Percentiles rank a stretch among this genome's conserved stretches.
phyloP scores from a whole-genome alignment of 2,329 filamentous ascomycete genomes.

The Colletotrichum orchidophilum region DNA sequence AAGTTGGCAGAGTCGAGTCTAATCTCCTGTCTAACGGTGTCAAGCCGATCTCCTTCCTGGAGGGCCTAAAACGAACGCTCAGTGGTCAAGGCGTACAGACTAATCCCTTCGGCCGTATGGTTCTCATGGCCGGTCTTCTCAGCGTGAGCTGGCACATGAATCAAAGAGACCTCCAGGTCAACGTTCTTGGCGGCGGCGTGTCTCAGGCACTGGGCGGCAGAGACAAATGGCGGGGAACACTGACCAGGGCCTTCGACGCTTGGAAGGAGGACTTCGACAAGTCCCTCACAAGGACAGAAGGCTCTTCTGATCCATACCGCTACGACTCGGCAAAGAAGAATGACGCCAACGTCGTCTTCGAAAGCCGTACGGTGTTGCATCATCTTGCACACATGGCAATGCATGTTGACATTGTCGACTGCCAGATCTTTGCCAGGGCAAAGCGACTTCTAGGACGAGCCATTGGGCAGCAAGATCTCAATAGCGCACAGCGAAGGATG shows the following conservation, averaged over 20 bases:
- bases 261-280: slow-evolving; percentile 95
- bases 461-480: slow-evolving; percentile 84
- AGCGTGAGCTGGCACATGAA: slow-evolving; percentile 99
- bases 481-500: slow-evolving; percentile 82
- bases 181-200: slow-evolving; percentile 78
- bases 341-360: slow-evolving; percentile 74
- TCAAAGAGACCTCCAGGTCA: slow-evolving; percentile 92
- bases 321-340: slow-evolving; percentile 69
- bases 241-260: slow-evolving; percentile 89
- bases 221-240: slow-evolving; percentile 88
- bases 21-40: slow-evolving; percentile 83
- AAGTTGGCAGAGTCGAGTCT: slow-evolving; percentile 85
- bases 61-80: slow-evolving; percentile 88
- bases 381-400: slow-evolving; percentile 97
- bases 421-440: slow-evolving; percentile 93
- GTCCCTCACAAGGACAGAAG: slow-evolving; percentile 71
- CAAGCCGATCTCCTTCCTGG: slow-evolving; percentile 87
- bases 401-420: slow-evolving; percentile 97
- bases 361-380: slow-evolving; percentile 88
- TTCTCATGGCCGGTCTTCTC: slow-evolving; percentile 91
- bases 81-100: slow-evolving; percentile 88
- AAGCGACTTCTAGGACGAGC: slow-evolving; percentile 85
- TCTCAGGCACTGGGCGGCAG: slow-evolving; percentile 83
- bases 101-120: slow-evolving; percentile 91
- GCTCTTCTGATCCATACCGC: slow-evolving; percentile 62